These are phyloP conservation scores for Silene conica DNA, from an alignment of 148 eudicot species.

Conservation along the genomic window DNA sequence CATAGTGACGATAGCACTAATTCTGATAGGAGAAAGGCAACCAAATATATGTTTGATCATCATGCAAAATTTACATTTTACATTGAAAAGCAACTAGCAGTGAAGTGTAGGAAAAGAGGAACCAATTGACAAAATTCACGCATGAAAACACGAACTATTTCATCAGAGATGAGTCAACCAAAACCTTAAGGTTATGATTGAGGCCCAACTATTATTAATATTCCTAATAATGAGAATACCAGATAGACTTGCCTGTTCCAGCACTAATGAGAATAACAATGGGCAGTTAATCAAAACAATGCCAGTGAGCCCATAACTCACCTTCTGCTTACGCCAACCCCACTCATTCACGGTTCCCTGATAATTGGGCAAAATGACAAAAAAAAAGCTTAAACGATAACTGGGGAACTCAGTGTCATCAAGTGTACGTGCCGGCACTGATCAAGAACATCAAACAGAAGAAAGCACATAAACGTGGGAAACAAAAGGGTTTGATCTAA, in stretches of 20 bases:
- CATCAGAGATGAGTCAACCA: background rate
- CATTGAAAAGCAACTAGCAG: background rate
- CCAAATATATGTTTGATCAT: background rate
- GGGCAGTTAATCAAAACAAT: background rate
- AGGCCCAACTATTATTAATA: no score
- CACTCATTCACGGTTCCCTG: constrained; percentile 94
- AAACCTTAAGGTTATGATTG: no score
- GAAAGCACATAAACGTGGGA: background rate
- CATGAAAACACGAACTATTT: background rate
- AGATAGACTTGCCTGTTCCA: no score
- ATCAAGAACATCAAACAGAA: background rate
- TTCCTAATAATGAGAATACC: no score
- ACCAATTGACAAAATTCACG: background rate
- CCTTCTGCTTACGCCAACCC: constrained; percentile 99
- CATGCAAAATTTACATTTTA: background rate
- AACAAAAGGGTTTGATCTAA: background rate
- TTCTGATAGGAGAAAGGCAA: background rate
- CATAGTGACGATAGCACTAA: background rate
- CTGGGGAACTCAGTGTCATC: background rate
- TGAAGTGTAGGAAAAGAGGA: background rate
- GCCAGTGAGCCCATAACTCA: constrained; percentile 21
- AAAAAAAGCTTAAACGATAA: no score
- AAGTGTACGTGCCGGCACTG: no score
- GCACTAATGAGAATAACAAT: no score
- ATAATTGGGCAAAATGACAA: no score